Evolutionary conservation across 2,329 filamentous ascomycete genomes (phyloP), one percentile per base, ranked within the genome.

Genomic region (Microascus cirrosus): DNA sequence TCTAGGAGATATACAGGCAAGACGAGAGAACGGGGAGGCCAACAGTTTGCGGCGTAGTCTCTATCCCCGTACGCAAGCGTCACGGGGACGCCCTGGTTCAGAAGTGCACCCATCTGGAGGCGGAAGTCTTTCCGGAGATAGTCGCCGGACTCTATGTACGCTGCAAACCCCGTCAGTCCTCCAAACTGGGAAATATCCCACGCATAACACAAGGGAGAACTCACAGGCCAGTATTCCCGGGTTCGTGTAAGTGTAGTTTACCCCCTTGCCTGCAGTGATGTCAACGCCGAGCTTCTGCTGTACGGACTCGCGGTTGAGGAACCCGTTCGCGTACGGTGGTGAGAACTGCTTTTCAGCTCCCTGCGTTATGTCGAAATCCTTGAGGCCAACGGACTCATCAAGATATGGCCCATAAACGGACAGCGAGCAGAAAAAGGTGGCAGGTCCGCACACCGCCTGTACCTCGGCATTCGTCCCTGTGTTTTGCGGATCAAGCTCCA

Each of bases 11-110:
- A 13, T 22, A 35, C 3, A 12, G 45, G 39, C 25, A 18, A n/a
- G 28, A 13, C 50, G 20, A 34, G 28, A 15, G 50, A 50, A 18
- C 25, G 15, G 55, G 35, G 22, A 20, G 36, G 50, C 55, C n/a
- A 39, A 57, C 86, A 85, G 67, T 85, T 85, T 68, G 82, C 85
- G 60, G 82, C 78, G 65, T 81, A 85, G 68, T 85, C 82, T 60
- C 80, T 71, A 64, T 85, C 82, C 28, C 82, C 81, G 67, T 93
- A 89, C 58, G 91, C 79, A 60, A 94, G 72, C 6, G 86, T 85
- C 18, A 94, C 80, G 12, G 83, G 84, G 20, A 90, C 79, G 15
- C 84, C 85, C 1, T 73, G 75, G 22, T 80, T 74, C 57, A 89
- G 73, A 24, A 89, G 78, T 15, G 75, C 71, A 56, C 84, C 83